Base-by-base conservation (phyloP, 2,329 filamentous ascomycete genomes). In the Stagonosporopsis chrysanthemi region DNA sequence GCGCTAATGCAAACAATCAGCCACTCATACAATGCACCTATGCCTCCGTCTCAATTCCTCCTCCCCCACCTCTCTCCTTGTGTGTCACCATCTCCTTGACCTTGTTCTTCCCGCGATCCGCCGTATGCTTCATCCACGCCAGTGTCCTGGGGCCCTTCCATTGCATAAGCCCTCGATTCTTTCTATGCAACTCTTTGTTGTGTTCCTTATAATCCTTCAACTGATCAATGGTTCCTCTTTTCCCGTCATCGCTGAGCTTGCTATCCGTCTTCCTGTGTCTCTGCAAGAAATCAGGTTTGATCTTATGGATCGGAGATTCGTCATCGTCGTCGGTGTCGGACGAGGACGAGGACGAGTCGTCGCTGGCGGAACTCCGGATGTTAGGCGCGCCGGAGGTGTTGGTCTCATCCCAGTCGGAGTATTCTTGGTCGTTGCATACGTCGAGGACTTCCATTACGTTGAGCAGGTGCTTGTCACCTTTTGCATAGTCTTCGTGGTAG, bases 151-250 rank as follows among this genome's bases (percentile, higher is more conserved):
- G 83, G 67, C 83, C 73, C 80, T 83, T 84, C 86, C 88, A 92
- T 76, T 92, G 89, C 89, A 92, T 92, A 38, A 89, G 70, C 0
- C 89, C 89, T 22, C 87, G 78, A 67, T 92, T 87, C 69, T 84
- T 87, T 1, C 71, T 45, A 54, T 75, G 72, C 33, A 75, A 45
- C 43, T 72, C 61, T 45, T 73, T 72, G 15, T 59, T 50, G 26
- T 69, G 62, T 8, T 63, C 53, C 38, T 73, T 75, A 52, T 75
- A 90, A 58, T 89, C 87, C 54, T 81, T 83, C 42, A 86, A 57
- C 69, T 84, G 79, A 40, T 83, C 82, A 9, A 80, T 75, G 35
- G 78, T 69, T 36, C 81, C 86, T 60, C 81, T 77, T 61, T 76
- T 80, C 1, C 76, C 74, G 36, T 75, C 66, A 22, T 68, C 62